Percentiles rank a stretch among this genome's conserved stretches.
These are phyloP conservation scores for Cornus controversa DNA, from an alignment of 148 eudicot species.

Conservation along the genomic window DNA sequence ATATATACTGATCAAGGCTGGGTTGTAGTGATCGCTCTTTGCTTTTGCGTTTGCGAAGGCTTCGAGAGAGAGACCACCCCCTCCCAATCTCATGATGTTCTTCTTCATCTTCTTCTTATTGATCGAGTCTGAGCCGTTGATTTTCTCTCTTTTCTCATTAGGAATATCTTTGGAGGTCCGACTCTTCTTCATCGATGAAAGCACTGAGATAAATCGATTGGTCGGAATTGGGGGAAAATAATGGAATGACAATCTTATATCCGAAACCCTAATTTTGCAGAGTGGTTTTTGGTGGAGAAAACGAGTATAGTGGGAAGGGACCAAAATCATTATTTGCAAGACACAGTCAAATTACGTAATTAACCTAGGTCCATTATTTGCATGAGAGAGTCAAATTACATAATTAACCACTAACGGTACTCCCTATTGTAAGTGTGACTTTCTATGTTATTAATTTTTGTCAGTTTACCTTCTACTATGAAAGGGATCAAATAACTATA, in stretches of 20 bases:
- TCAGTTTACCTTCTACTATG: too few relatives aligned
- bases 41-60: slow-evolving; percentile 75
- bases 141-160: slow-evolving; percentile 17
- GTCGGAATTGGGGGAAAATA: not conserved
- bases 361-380: too few relatives aligned
- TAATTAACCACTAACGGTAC: too few relatives aligned
- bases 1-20: slow-evolving; percentile 62
- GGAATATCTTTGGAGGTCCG: slow-evolving; percentile 12
- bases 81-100: slow-evolving; percentile 65
- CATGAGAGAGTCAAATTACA: too few relatives aligned
- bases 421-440: too few relatives aligned
- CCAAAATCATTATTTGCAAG: too few relatives aligned
- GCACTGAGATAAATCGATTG: not conserved
- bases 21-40: slow-evolving; percentile 53
- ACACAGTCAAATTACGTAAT: too few relatives aligned
- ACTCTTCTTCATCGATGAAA: slow-evolving; percentile 20
- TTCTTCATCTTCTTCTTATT: slow-evolving; percentile 37
- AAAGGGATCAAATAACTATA: too few relatives aligned
- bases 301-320: too few relatives aligned
- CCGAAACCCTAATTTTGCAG: slow-evolving; percentile 8
- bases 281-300: not conserved
- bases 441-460: too few relatives aligned
- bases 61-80: slow-evolving; percentile 72
- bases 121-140: slow-evolving; percentile 13
- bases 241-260: too few relatives aligned